Conservation (phyloP, 2,329 filamentous ascomycete genomes). For the Penicillium frequentans region DNA sequence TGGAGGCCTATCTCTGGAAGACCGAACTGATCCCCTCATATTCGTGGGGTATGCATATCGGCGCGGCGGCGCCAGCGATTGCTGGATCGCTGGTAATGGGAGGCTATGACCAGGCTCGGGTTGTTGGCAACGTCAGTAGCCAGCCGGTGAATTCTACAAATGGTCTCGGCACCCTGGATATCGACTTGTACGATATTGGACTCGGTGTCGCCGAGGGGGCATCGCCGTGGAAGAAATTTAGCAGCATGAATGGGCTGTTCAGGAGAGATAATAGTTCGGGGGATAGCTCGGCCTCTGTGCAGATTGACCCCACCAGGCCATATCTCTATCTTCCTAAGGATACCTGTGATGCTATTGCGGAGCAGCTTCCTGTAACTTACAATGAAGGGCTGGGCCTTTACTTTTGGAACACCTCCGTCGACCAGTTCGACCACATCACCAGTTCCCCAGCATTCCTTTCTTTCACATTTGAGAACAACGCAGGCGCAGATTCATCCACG, state of each 20-base stretch:
- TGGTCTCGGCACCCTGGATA: slow-evolving; percentile 12
- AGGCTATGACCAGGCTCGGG: slow-evolving; percentile 45
- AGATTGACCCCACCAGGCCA: slow-evolving; percentile 35
- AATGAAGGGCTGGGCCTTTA: slow-evolving; percentile 41
- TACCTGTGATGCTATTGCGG: slow-evolving; percentile 44
- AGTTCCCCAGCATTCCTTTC: slow-evolving; percentile 23
- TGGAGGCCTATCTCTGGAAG: slow-evolving; percentile 4
- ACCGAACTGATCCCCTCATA: slow-evolving; percentile 34
- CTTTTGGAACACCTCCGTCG: slow-evolving; percentile 40
- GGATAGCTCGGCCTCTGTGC: slow-evolving; percentile 11
- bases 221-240: slow-evolving; percentile 40
- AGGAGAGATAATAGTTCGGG: background rate
- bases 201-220: slow-evolving; percentile 43
- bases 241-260: slow-evolving; percentile 24
- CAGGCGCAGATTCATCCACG: background rate
- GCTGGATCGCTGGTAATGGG: slow-evolving; percentile 42
- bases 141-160: slow-evolving; percentile 18
- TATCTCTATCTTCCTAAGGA: slow-evolving; percentile 44
- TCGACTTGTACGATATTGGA: slow-evolving; percentile 40
- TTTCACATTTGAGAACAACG: slow-evolving; percentile 21
- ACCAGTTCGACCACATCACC: slow-evolving; percentile 17
- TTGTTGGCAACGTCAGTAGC: slow-evolving; percentile 28
- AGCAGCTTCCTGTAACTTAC: slow-evolving; percentile 40
- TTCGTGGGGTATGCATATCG: slow-evolving; percentile 47
- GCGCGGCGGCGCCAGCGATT: slow-evolving; percentile 34